These are phyloP conservation scores for Geranium rotundifolium DNA, from an alignment of 345 rosid species.

Conservation along the genomic window DNA sequence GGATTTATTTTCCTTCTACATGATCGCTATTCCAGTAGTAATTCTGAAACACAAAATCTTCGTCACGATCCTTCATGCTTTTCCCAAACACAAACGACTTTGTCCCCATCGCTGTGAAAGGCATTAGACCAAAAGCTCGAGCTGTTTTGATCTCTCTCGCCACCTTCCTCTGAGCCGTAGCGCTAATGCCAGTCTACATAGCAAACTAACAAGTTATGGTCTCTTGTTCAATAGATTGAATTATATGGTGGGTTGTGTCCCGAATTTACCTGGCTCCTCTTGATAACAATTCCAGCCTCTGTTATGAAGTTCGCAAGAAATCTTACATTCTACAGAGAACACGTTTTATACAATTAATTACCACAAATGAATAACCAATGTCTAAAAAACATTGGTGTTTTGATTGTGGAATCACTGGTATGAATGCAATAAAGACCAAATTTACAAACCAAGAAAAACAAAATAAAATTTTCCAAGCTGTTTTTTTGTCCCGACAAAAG, in stretches of 20 bases:
- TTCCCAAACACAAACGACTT: constrained; percentile 53
- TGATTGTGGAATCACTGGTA: too few species aligned
- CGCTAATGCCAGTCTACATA: constrained; percentile 71
- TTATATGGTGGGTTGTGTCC: neutral
- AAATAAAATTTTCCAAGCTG: too few species aligned
- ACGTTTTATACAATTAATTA: neutral
- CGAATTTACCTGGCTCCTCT: constrained; percentile 55
- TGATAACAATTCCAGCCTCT: constrained; percentile 68
- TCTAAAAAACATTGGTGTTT: neutral
- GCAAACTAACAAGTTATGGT: neutral
- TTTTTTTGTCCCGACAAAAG: neutral
- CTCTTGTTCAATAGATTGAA: neutral
- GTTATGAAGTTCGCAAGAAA: constrained; percentile 83
- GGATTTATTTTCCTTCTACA: too few species aligned
- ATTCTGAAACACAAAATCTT: constrained; percentile 32
- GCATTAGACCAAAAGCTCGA: constrained; percentile 83
- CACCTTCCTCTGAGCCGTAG: constrained; percentile 87
- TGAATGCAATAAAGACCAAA: neutral
- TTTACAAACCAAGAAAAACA: neutral
- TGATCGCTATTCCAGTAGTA: too few species aligned
- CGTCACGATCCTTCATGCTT: constrained; percentile 50
- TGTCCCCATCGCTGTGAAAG: constrained; percentile 91
- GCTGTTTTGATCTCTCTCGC: constrained; percentile 96
- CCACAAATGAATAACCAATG: neutral
- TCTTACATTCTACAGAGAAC: constrained; percentile 58